Percentiles rank a stretch among this genome's conserved stretches.
phyloP scores from a whole-genome alignment of 306 rosid genomes.

The Urtica urens region DNA sequence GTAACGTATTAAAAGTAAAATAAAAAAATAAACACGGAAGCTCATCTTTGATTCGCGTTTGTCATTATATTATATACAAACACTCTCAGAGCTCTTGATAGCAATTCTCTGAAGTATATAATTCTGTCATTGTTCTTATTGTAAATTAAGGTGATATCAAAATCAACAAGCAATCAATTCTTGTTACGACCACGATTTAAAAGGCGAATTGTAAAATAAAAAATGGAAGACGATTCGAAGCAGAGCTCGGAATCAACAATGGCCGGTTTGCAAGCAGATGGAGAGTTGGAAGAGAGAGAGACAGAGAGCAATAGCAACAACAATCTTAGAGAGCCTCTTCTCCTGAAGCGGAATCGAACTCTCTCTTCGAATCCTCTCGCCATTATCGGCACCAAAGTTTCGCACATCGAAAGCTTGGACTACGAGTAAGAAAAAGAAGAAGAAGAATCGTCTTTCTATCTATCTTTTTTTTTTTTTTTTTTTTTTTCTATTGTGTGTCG shows the following conservation, averaged over 20 bases:
- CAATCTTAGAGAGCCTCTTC: slow-evolving; percentile 37
- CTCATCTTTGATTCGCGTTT: background rate
- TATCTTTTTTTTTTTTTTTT: background rate
- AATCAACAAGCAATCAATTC: too few species aligned
- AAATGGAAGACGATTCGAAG: slow-evolving; percentile 40
- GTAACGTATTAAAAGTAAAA: background rate
- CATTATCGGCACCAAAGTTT: slow-evolving; percentile 65
- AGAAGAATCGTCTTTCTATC: too few species aligned
- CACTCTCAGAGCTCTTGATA: background rate
- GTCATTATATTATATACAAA: background rate
- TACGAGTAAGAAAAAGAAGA: slow-evolving; percentile 38
- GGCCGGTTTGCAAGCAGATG: slow-evolving; percentile 23
- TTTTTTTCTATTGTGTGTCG: background rate
- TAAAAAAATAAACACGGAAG: background rate
- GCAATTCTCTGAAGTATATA: background rate
- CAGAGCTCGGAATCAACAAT: slow-evolving; percentile 19
- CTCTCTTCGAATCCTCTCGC: slow-evolving; percentile 70
- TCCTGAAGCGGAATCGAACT: slow-evolving; percentile 56
- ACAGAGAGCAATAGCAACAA: slow-evolving; percentile 66
- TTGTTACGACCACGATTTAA: too few species aligned
- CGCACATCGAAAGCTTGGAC: slow-evolving; percentile 75
- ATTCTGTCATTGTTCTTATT: too few species aligned
- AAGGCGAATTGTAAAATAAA: too few species aligned
- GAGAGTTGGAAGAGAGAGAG: slow-evolving; percentile 43
- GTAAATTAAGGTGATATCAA: too few species aligned